Evolutionary conservation across 2,329 filamentous ascomycete genomes (phyloP), one percentile per base, ranked within the genome.

Genomic region (Coniochaeta ligniaria): DNA sequence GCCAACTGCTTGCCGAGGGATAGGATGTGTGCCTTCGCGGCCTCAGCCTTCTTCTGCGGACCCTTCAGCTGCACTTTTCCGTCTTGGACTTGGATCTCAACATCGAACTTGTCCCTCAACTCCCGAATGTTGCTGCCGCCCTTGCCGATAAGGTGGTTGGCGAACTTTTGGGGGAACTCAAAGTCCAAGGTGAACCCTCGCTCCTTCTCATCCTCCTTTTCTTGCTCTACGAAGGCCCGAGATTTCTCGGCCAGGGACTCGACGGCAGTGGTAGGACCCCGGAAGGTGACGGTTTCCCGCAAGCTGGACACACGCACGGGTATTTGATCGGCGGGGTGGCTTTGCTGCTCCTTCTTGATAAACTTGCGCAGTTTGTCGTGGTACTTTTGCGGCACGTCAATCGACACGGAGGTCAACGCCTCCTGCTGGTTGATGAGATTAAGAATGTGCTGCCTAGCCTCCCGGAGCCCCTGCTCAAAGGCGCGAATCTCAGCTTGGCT

Each of bases 51-150:
- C 58, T 92, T 91, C 77, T 96, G 91, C 57, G 95, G 94, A 28
- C 96, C 95, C 80, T 96, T 97, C 67, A 99, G 86, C 75, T 96
- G 92, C 57, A 98, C 92, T 76, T 93, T 93, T 66, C 95, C 95
- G 68, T 97, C 91, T 66, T 96, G 88, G 43, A 98, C 89, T 75
- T 97, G 92, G 64, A 99, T 88, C 61, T 88, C 85, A 6, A 89
- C 86, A 62, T 88, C 85, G 62, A 87, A 88, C 64, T 83, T 83
- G 63, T 89, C 86, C 55, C 85, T 81, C 41, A 89, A 76, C 67
- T 88, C 85, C 60, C 81, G 80, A 67, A 89, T 87, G 70, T 87
- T 83, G 74, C 84, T 86, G 20, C 86, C 86, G 57, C 84, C 82
- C 73, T 88, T 88, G 59, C 86, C 87, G 68, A 88, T 87, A 2